phyloP scores from a whole-genome alignment of 176 grass and related monocot species.

The Puccinellia tenuiflora region DNA sequence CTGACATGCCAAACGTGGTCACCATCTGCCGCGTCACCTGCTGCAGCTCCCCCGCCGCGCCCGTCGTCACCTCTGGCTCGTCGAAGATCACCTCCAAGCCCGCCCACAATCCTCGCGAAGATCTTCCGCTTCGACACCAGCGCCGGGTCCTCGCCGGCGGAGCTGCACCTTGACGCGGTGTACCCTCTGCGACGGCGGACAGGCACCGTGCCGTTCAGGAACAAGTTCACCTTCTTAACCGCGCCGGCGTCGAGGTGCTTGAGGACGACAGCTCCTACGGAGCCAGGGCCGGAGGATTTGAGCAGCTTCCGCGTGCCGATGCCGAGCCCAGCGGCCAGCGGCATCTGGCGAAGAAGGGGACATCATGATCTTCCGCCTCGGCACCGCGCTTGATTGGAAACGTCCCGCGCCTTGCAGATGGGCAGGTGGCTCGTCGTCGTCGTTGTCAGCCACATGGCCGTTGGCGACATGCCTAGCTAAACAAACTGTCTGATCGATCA shows the following conservation, averaged over 20 bases:
- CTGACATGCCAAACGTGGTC: conserved; percentile 77
- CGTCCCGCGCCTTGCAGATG: conserved; percentile 47
- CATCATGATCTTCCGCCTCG: background rate
- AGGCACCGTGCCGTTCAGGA: conserved; percentile 65
- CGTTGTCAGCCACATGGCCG: conserved; percentile 40
- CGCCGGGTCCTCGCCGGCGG: conserved; percentile 44
- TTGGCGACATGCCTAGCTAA: conserved; percentile 29
- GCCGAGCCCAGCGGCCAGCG: background rate
- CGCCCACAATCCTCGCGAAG: conserved; percentile 71
- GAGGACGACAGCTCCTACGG: conserved; percentile 44
- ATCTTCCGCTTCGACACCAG: conserved; percentile 71
- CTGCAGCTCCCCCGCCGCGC: conserved; percentile 77
- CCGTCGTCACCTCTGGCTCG: conserved; percentile 73
- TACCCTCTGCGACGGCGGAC: conserved; percentile 39
- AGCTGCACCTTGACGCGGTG: conserved; percentile 73
- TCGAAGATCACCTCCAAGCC: conserved; percentile 82
- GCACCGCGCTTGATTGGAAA: conserved; percentile 28
- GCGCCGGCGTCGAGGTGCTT: conserved; percentile 61
- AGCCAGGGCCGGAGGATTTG: background rate
- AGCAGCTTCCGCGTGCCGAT: conserved; percentile 51
- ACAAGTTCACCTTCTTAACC: conserved; percentile 61
- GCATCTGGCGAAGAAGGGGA: background rate
- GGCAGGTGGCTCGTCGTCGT: conserved; percentile 28
- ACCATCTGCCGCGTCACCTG: conserved; percentile 87
- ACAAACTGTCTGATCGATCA: background rate